These are phyloP conservation scores for Leptographium wingfieldii DNA, from an alignment of 2,329 filamentous ascomycete species.

Conservation along the genomic window DNA sequence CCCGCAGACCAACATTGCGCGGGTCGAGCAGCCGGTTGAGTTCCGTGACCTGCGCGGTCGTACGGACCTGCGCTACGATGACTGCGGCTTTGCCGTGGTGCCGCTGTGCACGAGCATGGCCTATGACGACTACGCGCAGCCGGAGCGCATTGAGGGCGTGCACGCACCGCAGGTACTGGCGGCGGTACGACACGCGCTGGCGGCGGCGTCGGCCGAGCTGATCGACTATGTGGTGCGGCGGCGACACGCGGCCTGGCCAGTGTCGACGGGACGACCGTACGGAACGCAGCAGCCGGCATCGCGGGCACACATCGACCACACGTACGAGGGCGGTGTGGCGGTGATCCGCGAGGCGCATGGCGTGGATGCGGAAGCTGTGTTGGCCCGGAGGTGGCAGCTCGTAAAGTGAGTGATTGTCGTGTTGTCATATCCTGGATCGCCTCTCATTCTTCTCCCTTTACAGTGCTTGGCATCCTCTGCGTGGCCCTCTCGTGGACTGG, in stretches of 20 bases:
- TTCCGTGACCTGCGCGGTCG: conserved; percentile 6
- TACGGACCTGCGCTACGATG: conserved; percentile 5
- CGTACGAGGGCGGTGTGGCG: conserved; percentile 31
- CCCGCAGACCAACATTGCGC: conserved; percentile 11
- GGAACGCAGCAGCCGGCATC: conserved; percentile 10
- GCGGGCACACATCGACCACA: conserved; percentile 11
- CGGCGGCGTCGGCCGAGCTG: conserved; percentile 10
- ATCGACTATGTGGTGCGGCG: conserved; percentile 12
- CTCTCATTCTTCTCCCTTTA: too few relatives aligned
- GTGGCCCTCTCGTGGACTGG: conserved; percentile 14
- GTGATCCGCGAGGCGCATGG: conserved; percentile 39
- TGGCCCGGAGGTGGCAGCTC: conserved; percentile 5
- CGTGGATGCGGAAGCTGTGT: not conserved
- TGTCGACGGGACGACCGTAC: conserved; percentile 10
- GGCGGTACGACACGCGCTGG: conserved; percentile 4
- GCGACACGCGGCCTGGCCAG: conserved; percentile 9
- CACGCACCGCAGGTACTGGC: conserved; percentile 8
- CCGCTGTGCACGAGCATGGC: not conserved
- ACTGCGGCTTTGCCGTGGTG: conserved; percentile 8
- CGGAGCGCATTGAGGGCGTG: conserved; percentile 4
- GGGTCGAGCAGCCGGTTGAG: conserved; percentile 6
- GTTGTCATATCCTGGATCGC: not conserved
- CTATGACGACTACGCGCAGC: conserved; percentile 4
- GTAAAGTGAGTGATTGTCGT: conserved; percentile 5
- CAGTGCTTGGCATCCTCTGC: conserved; percentile 14